A percentile compares a stretch with the other conserved stretches of the same genome.
Evolutionary conservation across 176 grass and related monocot species (phyloP).

Genomic region (Aegilops sharonensis): DNA sequence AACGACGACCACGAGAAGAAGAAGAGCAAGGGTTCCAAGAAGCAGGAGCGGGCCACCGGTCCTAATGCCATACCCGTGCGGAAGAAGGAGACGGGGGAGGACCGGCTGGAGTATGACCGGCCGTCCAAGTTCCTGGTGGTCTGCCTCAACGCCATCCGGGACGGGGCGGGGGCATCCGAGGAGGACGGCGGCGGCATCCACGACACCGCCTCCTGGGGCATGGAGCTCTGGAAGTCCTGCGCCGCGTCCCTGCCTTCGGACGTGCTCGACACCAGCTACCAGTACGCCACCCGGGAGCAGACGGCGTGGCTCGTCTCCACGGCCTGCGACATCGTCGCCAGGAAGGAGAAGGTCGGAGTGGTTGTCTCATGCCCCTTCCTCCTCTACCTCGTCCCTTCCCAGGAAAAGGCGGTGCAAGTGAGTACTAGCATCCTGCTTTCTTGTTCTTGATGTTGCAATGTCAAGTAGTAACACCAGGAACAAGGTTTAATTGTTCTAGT

Average conservation of each 20-base stretch:
- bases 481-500: background rate
- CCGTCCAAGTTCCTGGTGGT: conserved; percentile 87
- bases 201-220: conserved; percentile 60
- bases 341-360: conserved; percentile 81
- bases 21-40: conserved; percentile 28
- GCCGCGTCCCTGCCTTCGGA: conserved; percentile 37
- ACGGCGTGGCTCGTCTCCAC: conserved; percentile 79
- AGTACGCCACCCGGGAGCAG: conserved; percentile 53
- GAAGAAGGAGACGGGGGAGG: background rate
- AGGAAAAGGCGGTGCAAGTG: conserved; percentile 71
- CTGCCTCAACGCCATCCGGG: conserved; percentile 84
- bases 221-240: conserved; percentile 83
- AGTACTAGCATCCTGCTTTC: background rate
- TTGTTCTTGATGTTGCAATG: background rate
- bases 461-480: background rate
- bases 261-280: conserved; percentile 62
- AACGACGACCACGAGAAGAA: conserved; percentile 24
- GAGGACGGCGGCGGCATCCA: conserved; percentile 33
- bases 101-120: conserved; percentile 38
- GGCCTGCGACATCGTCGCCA: conserved; percentile 67
- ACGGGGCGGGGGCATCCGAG: conserved; percentile 17
- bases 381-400: conserved; percentile 69
- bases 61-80: background rate
- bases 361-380: conserved; percentile 64
- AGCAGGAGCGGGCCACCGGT: conserved; percentile 31